Evolutionary conservation across 768 basidiomycete genomes (phyloP).

Genomic region (Lentinula lateritia): DNA sequence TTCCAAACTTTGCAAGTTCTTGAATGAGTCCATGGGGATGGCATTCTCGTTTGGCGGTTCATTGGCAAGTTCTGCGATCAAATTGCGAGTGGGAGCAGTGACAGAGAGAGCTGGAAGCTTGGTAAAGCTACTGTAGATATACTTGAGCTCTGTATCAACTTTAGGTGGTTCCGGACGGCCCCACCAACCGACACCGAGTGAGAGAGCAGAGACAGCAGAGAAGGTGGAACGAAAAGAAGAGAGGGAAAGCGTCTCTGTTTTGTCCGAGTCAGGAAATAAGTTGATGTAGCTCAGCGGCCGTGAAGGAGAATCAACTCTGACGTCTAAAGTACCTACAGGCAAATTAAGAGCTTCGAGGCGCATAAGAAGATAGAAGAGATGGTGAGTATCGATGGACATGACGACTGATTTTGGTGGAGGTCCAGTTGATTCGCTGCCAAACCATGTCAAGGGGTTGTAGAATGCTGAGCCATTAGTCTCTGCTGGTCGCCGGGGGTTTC

Average conservation of each 20-base stretch:
- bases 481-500: conserved; percentile 31
- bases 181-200: conserved; percentile 76
- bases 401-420: conserved; percentile 51
- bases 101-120: conserved; percentile 78
- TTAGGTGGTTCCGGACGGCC: conserved; percentile 47
- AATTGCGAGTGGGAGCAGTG: conserved; percentile 55
- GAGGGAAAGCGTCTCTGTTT: conserved; percentile 69
- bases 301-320: conserved; percentile 64
- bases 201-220: conserved; percentile 70
- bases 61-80: conserved; percentile 62
- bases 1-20: conserved; percentile 73
- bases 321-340: conserved; percentile 75
- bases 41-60: conserved; percentile 72
- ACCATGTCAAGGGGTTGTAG: conserved; percentile 64
- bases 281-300: conserved; percentile 74
- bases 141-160: conserved; percentile 74
- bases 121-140: conserved; percentile 86
- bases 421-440: conserved; percentile 29
- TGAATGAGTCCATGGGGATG: conserved; percentile 79
- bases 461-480: conserved; percentile 29
- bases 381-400: conserved; percentile 71
- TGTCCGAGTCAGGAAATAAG: conserved; percentile 49
- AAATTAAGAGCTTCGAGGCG: conserved; percentile 79
- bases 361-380: conserved; percentile 84
- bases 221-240: conserved; percentile 73